Base-by-base conservation (phyloP, 2,329 filamentous ascomycete species). In the Ceratocystis papillata region DNA sequence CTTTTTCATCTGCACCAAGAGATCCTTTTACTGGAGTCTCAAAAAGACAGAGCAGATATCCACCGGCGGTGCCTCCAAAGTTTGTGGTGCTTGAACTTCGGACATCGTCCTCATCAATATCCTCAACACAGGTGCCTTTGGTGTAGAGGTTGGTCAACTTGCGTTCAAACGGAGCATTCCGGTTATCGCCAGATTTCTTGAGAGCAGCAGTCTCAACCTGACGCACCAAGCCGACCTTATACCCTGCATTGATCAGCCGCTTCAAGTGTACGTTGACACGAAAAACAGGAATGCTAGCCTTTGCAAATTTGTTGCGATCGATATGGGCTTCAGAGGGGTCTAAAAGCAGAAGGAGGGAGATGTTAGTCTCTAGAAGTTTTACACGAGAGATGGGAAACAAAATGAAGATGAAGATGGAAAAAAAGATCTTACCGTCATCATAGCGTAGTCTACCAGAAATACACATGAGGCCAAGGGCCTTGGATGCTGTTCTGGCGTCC, bases 131-230 rank as follows among this genome's bases (percentile, higher is more conserved):
- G 1, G 94, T 99, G 55, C 92, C 94, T 75, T 97, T 99, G 7
- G 94, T 99, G 76, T 99, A 99, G 5, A 99, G 81, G 72, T 96
- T 96, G 17, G 94, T 97, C 71, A 99, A 84, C 72, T 96, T 94
- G 45, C 94, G 86, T 46, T 90, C 84, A 71, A 99, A 99, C 0
- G 94, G 92, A 0, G 91, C 84, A 73, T 96, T 96, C 67, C 90
- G 85, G 75, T 97, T 99, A 73, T 96, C 91, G 57, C 94, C 93
- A 1, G 86, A 94, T 69, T 96, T 96, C 74, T 99, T 99, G 68
- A 99, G 78, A 0, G 94, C 94, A 1, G 94, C 94, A 0, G 94
- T 99, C 76, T 99, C 94, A 33, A 96, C 80, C 75, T 99, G 94
- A 33, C 93, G 83, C 8, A 99, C 93, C 2, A 99, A 89, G 20